These are phyloP conservation scores for Fraxinus velutina DNA, from an alignment of 305 asterid genomes.

Conservation along the genomic window DNA sequence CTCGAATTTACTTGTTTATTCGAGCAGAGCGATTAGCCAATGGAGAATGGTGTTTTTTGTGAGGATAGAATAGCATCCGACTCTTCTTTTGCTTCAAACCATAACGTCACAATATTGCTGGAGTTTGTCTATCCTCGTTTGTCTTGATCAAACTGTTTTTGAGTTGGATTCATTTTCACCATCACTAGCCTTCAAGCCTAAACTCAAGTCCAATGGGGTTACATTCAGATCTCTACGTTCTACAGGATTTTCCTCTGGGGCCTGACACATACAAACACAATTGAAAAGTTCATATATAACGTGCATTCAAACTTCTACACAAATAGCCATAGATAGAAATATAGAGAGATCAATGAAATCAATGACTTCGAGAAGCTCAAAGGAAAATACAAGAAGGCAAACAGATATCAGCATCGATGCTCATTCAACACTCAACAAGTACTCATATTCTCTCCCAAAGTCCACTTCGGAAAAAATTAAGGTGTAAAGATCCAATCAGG, in stretches of 20 bases:
- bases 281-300: constrained; percentile 8
- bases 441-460: neutral
- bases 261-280: constrained; percentile 32
- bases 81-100: neutral
- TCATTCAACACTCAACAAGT: neutral
- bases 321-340: neutral
- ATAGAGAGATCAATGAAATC: neutral
- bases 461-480: neutral
- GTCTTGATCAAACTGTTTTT: constrained; percentile 34
- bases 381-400: constrained; percentile 2
- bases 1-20: neutral
- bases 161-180: constrained; percentile 45
- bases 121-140: constrained; percentile 25
- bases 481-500: neutral
- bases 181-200: constrained; percentile 67
- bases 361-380: neutral
- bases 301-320: neutral
- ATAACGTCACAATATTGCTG: constrained; percentile 11
- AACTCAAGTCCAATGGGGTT: constrained; percentile 70
- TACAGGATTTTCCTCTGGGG: constrained; percentile 31
- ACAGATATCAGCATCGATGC: neutral
- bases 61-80: constrained; percentile 1
- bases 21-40: constrained; percentile 6
- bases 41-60: neutral
- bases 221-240: constrained; percentile 71